Evolutionary conservation across 768 basidiomycete species (phyloP), one percentile per base, ranked within the genome.

Genomic region (Cystofilobasidium macerans): DNA sequence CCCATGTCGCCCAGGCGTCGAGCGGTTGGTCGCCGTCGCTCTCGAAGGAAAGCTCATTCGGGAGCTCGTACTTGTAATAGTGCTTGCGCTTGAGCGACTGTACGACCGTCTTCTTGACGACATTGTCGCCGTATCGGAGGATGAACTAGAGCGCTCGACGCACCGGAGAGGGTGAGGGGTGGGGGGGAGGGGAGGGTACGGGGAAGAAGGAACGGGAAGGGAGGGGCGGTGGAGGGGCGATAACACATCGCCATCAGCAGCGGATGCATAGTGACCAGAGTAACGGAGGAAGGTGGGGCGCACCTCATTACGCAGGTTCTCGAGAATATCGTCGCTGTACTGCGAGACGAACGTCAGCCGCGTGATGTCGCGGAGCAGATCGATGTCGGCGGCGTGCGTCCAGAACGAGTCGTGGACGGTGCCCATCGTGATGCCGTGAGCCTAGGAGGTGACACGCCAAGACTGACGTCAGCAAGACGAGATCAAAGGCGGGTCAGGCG

Each of bases 321-420:
- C 77, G 7, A 98, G 82, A 11, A 98, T 83, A 73, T 93, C 86
- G 11, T 88, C 86, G 22, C 86, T 86, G 76, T 99, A 94, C 20
- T 98, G 81, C 0, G 86, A 84, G 65, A 98, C 87, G 76, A 99
- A 99, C 0, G 89, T 90, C 51, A 93, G 87, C 33, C 94, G 86
- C 71, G 98, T 94, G 71, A 88, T 81, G 56, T 79, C 80, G 0
- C 89, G 88, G 91, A 98, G 94, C 60, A 83, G 78, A 76, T 95
- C 89, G 62, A 97, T 86, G 70, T 81, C 82, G 53, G 78, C 82
- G 0, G 95, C 87, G 73, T 99, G 95, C 4, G 94, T 97, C 95
- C 95, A 99, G 77, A 97, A 99, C 0, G 95, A 98, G 74, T 99
- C 95, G 73, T 99, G 95, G 14, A 99, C 95, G 0, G 91, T 88